Conservation (phyloP, 352 stramenopile species). For the Phytophthora aleatoria region DNA sequence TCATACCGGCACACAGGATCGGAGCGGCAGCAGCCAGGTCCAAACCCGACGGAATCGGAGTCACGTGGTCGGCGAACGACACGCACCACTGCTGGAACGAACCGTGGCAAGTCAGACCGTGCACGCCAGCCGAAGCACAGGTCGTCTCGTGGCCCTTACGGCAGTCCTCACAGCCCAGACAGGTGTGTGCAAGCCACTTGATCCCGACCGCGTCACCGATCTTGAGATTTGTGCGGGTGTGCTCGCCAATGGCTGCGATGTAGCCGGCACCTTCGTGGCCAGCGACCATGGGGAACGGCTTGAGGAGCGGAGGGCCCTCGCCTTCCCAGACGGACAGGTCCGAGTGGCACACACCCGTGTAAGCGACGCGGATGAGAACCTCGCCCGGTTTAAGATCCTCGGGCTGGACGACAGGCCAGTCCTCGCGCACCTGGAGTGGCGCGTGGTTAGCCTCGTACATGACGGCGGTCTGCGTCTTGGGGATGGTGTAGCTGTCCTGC, state of each 20-base stretch:
- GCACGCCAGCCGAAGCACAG: constrained; percentile 35
- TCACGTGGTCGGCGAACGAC: constrained; percentile 78
- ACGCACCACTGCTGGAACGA: constrained; percentile 72
- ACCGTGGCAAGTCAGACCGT: constrained; percentile 42
- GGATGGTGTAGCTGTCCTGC: constrained; percentile 47
- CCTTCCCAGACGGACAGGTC: constrained; percentile 54
- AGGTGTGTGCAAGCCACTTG: constrained; percentile 59
- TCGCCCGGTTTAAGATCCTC: constrained; percentile 48
- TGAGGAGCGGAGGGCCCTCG: constrained; percentile 37
- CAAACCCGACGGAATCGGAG: constrained; percentile 65
- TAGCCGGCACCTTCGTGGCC: constrained; percentile 66
- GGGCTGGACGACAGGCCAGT: constrained; percentile 55
- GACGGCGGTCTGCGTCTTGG: constrained; percentile 53
- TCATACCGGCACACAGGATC: constrained; percentile 89
- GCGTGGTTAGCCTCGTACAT: constrained; percentile 55
- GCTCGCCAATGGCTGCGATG: constrained; percentile 48
- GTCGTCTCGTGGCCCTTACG: constrained; percentile 55
- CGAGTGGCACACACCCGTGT: constrained; percentile 57
- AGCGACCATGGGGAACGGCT: constrained; percentile 51
- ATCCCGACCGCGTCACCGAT: constrained; percentile 56
- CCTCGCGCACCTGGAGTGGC: constrained; percentile 47
- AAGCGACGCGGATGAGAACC: constrained; percentile 55
- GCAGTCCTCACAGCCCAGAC: constrained; percentile 56
- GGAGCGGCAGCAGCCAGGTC: constrained; percentile 51
- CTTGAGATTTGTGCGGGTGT: constrained; percentile 51